These are phyloP conservation scores for Peronospora destructor DNA, from an alignment of 352 stramenopile genomes.

Conservation along the genomic window DNA sequence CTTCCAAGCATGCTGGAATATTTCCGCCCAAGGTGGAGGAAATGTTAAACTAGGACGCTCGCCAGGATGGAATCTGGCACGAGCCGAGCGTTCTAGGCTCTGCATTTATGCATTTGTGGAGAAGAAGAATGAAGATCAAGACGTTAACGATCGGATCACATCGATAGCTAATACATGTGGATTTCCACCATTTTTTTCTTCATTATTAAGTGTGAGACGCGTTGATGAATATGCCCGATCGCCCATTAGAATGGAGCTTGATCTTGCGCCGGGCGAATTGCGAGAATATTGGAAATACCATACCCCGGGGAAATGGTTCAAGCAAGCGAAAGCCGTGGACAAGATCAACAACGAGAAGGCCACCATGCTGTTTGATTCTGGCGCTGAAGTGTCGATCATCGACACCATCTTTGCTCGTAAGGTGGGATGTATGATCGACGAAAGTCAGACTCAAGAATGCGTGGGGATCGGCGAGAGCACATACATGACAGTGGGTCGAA, in stretches of 20 bases:
- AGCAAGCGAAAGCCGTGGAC: background rate
- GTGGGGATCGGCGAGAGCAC: too few species aligned
- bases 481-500: too few species aligned
- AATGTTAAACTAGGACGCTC: too few species aligned
- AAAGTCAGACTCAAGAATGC: too few species aligned
- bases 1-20: too few species aligned
- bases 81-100: slow-evolving; percentile 55
- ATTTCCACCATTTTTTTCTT: background rate
- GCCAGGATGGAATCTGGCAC: too few species aligned
- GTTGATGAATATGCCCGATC: background rate
- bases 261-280: background rate
- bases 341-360: background rate
- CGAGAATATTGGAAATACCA: background rate
- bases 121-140: background rate
- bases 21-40: too few species aligned
- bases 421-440: too few species aligned
- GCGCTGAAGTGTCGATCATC: too few species aligned
- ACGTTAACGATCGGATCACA: background rate
- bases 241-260: background rate
- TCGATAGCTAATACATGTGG: background rate
- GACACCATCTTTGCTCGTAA: too few species aligned
- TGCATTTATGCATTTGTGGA: too few species aligned
- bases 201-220: background rate
- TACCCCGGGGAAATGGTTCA: background rate
- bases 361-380: too few species aligned